These are phyloP conservation scores for Suillus hirtellus DNA, from an alignment of 768 basidiomycete species.

Conservation along the genomic window DNA sequence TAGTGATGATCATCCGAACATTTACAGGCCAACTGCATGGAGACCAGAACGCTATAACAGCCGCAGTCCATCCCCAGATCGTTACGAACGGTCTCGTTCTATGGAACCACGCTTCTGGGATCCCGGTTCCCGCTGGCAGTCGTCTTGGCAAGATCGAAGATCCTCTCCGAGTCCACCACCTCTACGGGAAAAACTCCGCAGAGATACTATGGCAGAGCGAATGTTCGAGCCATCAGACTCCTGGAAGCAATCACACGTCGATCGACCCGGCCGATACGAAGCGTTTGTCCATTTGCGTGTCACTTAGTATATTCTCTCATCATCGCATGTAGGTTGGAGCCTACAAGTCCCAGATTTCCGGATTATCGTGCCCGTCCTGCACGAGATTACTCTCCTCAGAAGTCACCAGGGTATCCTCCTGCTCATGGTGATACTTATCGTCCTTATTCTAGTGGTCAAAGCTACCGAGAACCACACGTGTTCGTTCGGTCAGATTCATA, in stretches of 20 bases:
- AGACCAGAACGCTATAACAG: slow-evolving; percentile 38
- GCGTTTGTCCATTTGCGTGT: slow-evolving; percentile 35
- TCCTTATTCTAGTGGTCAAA: slow-evolving; percentile 36
- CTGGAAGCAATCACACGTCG: slow-evolving; percentile 63
- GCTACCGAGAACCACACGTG: slow-evolving; percentile 41
- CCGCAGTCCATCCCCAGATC: slow-evolving; percentile 55
- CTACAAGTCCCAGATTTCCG: slow-evolving; percentile 35
- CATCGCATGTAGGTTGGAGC: slow-evolving; percentile 26
- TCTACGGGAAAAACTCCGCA: slow-evolving; percentile 33
- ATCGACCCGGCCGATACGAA: slow-evolving; percentile 43
- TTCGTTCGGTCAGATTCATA: slow-evolving; percentile 48
- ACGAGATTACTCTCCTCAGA: slow-evolving; percentile 40
- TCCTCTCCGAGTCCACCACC: slow-evolving; percentile 39
- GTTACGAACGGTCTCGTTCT: slow-evolving; percentile 42
- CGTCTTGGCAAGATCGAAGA: slow-evolving; percentile 43
- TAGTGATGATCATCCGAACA: slow-evolving; percentile 40
- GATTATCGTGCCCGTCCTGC: slow-evolving; percentile 36
- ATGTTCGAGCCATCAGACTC: slow-evolving; percentile 73
- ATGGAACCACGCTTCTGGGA: slow-evolving; percentile 50
- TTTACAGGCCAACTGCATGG: slow-evolving; percentile 44
- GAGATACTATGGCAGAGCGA: slow-evolving; percentile 46
- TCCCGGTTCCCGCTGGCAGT: slow-evolving; percentile 43
- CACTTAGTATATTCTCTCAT: slow-evolving; percentile 24
- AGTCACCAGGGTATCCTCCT: slow-evolving; percentile 32
- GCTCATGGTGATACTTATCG: slow-evolving; percentile 52